A percentile compares a stretch with the other conserved stretches of the same genome.
Conservation (phyloP, 2,329 filamentous ascomycete genomes). For the Colletotrichum theobromicola region DNA sequence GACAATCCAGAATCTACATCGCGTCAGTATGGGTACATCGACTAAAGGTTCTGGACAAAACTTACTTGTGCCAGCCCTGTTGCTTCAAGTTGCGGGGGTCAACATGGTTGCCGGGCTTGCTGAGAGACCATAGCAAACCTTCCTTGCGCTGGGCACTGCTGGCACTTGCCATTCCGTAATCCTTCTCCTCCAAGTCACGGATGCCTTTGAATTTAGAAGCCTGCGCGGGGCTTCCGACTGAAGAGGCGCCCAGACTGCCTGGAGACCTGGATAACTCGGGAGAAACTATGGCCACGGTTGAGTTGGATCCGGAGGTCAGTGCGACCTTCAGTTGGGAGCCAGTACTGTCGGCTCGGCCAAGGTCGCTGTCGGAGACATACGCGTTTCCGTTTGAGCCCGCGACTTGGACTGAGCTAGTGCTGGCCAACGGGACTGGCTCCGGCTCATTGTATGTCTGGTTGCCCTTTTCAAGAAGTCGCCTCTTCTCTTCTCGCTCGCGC, state of each 20-base stretch:
- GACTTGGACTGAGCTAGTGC: slow-evolving; percentile 34
- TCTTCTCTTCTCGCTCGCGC: slow-evolving; percentile 94
- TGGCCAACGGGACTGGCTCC: slow-evolving; percentile 56
- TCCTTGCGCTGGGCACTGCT: slow-evolving; percentile 82
- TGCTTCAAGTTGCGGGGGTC: slow-evolving; percentile 96
- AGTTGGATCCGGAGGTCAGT: slow-evolving; percentile 47
- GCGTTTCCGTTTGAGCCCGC: slow-evolving; percentile 48
- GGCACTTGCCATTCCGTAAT: slow-evolving; percentile 55
- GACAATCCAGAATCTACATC: slow-evolving; percentile 93
- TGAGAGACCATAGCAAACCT: slow-evolving; percentile 92
- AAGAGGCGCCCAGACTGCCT: slow-evolving; percentile 53
- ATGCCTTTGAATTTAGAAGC: slow-evolving; percentile 83
- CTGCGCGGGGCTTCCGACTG: slow-evolving; percentile 56
- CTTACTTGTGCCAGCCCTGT: slow-evolving; percentile 98
- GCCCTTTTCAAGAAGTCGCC: slow-evolving; percentile 87
- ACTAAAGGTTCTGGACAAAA: slow-evolving; percentile 25
- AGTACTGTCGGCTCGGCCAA: slow-evolving; percentile 76
- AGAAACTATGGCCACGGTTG: slow-evolving; percentile 31
- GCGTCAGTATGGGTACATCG: slow-evolving; percentile 4
- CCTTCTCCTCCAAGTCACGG: slow-evolving; percentile 88
- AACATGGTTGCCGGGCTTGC: slow-evolving; percentile 89
- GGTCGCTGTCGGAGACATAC: slow-evolving; percentile 69
- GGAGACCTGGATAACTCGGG: slow-evolving; percentile 62
- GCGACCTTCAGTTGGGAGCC: slow-evolving; percentile 68
- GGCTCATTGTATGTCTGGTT: slow-evolving; percentile 76